These are phyloP conservation scores for Gossypium rotundifolium DNA, from an alignment of 345 rosid genomes.

Conservation along the genomic window DNA sequence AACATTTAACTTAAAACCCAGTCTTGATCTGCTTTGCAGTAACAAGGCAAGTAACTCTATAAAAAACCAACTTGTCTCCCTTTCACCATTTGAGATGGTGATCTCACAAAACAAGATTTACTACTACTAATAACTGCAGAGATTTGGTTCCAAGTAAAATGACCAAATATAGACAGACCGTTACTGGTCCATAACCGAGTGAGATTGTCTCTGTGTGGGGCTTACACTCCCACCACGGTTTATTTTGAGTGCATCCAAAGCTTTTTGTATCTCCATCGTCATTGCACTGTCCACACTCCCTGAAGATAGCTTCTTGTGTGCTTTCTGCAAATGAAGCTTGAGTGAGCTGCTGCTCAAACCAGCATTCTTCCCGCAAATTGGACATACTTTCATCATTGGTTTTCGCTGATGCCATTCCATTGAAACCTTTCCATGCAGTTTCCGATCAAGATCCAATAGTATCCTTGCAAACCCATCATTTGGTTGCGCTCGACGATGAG, in stretches of 20 bases:
- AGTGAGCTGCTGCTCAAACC: conserved; percentile 93
- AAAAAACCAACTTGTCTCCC: background rate
- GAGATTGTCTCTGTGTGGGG: conserved; percentile 47
- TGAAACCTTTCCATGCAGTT: conserved; percentile 71
- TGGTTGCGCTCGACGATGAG: conserved; percentile 92
- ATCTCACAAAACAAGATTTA: background rate
- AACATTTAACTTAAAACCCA: background rate
- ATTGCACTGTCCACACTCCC: conserved; percentile 99
- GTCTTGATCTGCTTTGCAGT: background rate
- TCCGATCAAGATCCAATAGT: conserved; percentile 41
- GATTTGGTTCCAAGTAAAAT: background rate
- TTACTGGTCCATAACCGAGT: conserved; percentile 35
- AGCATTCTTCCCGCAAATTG: conserved; percentile 89
- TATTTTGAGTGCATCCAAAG: conserved; percentile 69
- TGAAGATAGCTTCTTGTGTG: conserved; percentile 79
- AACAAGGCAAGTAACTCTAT: background rate
- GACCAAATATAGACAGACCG: background rate
- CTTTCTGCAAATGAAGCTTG: conserved; percentile 85
- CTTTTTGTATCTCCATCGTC: conserved; percentile 96
- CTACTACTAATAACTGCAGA: background rate
- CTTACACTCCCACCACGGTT: conserved; percentile 62
- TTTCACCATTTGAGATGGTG: background rate
- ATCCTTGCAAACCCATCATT: conserved; percentile 74
- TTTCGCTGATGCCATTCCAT: conserved; percentile 96
- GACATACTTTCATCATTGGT: conserved; percentile 83